Evolutionary conservation across 2,329 filamentous ascomycete genomes (phyloP).

Genomic region (Bertia moriformis): DNA sequence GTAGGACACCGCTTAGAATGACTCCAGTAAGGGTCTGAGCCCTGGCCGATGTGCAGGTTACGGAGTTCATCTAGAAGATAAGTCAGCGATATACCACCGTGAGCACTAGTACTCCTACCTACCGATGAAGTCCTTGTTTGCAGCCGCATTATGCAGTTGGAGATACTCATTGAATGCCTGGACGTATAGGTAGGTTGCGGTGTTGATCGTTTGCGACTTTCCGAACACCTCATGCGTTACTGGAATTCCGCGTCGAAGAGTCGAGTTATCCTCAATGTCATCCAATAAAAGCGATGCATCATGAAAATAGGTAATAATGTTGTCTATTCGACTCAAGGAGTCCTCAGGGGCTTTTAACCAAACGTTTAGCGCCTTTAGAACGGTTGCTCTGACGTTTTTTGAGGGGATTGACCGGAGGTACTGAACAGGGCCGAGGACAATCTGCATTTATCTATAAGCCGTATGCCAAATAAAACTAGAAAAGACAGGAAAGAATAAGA

Average conservation of each 20-base stretch:
- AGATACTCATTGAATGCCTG: slow-evolving; percentile 7
- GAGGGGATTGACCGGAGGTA: slow-evolving; percentile 12
- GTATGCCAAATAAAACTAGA: no score
- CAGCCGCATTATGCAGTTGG: slow-evolving; percentile 5
- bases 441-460: not conserved
- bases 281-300: slow-evolving; percentile 19
- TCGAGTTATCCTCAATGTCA: slow-evolving; percentile 21
- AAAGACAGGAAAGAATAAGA: no score
- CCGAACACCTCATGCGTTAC: slow-evolving; percentile 20
- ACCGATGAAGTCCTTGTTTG: no score
- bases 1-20: slow-evolving; percentile 7
- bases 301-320: slow-evolving; percentile 12
- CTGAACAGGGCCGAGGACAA: not conserved
- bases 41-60: slow-evolving; percentile 9
- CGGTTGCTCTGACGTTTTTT: slow-evolving; percentile 9
- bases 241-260: slow-evolving; percentile 15
- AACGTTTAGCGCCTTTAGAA: slow-evolving; percentile 13
- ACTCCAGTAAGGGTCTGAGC: slow-evolving; percentile 12
- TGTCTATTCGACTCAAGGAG: slow-evolving; percentile 8
- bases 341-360: slow-evolving; percentile 12
- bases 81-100: slow-evolving; percentile 6
- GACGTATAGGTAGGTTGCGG: slow-evolving; percentile 14
- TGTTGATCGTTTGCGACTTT: slow-evolving; percentile 18
- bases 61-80: slow-evolving; percentile 5
- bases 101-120: no score